Base-by-base conservation (phyloP, 31 red algal species). In the Porphyra umbilicalis region DNA sequence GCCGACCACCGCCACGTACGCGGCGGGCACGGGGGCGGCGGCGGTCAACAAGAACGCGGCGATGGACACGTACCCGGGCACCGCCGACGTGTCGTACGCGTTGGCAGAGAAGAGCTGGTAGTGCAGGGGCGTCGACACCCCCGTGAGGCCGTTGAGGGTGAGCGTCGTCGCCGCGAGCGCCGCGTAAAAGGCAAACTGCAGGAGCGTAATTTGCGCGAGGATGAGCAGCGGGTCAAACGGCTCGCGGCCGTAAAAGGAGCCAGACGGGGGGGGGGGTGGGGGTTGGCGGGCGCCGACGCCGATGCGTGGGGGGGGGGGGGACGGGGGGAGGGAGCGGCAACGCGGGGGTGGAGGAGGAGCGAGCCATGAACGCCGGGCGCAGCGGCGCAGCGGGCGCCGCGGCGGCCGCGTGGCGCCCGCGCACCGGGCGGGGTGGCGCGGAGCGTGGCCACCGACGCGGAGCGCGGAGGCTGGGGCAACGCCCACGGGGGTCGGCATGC, bases 141-240 rank as follows among this genome's bases (percentile, higher is more conserved):
- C 91, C 35, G 83, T 88, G 37, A 83, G 81, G 36, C 77, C 77
- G 83, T 93, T 85, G 38, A 83, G 39, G 46, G 68, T 83, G 46
- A 36, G 67, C 32, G 81, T 46, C 46, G 46, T 80, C 75, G 83
- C 85, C 39, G 90, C 85, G 29, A 82, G 79, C 2, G 34, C 35
- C 4, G 35, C 34, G 77, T 92, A 92, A 76, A 92, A 92, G 38
- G 77, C 82, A 35, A 85, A 82, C 40, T 92, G 90, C 29, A 92
- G 67, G 10, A 87, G 75, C 39, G 86, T 84, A 46, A 92, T 92
- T 82, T 87, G 84, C 7, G 85, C 84, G 78, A 92, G 84, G 39
- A 92, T 92, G 35, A 92, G 90, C 14, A 86, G 20, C 10, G 90
- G 90, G 75, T 87, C 85, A 84, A 92, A 92, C 81, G 80, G 84